Percentiles rank a stretch among this genome's conserved stretches.
phyloP scores from a whole-genome alignment of 129 eudicot species.

The Ambrosia artemisiifolia region DNA sequence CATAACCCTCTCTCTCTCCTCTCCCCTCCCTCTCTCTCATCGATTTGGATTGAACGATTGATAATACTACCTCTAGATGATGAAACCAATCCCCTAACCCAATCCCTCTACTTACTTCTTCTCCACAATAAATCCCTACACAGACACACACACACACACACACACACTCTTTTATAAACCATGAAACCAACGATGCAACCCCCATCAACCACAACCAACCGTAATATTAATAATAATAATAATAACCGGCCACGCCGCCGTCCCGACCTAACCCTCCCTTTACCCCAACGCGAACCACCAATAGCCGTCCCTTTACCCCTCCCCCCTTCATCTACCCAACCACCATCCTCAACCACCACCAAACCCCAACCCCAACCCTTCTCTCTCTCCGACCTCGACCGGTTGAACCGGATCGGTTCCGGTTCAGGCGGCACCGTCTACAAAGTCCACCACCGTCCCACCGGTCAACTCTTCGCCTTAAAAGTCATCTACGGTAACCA shows the following conservation, averaged over 20 bases:
- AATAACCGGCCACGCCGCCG: slow-evolving; percentile 57
- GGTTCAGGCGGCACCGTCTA: slow-evolving; percentile 93
- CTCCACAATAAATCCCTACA: not conserved
- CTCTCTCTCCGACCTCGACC: slow-evolving; percentile 57
- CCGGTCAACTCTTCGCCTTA: slow-evolving; percentile 57
- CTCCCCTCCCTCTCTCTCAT: slow-evolving; percentile 16
- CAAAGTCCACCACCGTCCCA: slow-evolving; percentile 72
- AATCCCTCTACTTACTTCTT: not conserved
- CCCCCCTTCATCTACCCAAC: slow-evolving; percentile 48
- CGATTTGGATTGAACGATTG: slow-evolving; percentile 2
- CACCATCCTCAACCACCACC: slow-evolving; percentile 15
- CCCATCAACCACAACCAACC: slow-evolving; percentile 39
- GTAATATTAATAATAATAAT: slow-evolving; percentile 18
- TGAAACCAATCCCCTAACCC: slow-evolving; percentile 10
- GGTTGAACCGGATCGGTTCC: slow-evolving; percentile 69
- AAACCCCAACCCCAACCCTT: slow-evolving; percentile 19
- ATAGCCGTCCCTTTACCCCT: slow-evolving; percentile 61
- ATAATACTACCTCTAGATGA: not conserved
- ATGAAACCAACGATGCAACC: slow-evolving; percentile 53
- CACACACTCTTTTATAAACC: not conserved
- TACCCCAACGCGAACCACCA: slow-evolving; percentile 53
- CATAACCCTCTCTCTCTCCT: slow-evolving; percentile 14
- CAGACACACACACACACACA: not conserved
- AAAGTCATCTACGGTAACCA: slow-evolving; percentile 79
- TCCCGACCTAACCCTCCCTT: slow-evolving; percentile 63